Percentiles rank a stretch among this genome's conserved stretches.
phyloP scores from a whole-genome alignment of 768 basidiomycete genomes.

The Boletus rubropictus region DNA sequence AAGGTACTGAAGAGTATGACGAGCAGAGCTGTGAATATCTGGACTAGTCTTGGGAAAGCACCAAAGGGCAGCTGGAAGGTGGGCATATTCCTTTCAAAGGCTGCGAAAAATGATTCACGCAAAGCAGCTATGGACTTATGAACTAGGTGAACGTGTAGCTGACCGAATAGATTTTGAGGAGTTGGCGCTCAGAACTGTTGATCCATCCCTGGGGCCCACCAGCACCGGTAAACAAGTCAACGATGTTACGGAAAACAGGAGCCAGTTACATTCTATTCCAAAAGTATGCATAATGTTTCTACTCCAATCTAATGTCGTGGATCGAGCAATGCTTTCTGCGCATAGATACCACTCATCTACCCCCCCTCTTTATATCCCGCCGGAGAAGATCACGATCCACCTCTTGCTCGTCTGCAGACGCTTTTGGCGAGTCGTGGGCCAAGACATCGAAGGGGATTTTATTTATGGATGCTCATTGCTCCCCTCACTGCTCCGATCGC shows the following conservation, averaged over 20 bases:
- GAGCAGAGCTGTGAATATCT: constrained; percentile 48
- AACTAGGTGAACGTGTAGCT: constrained; percentile 59
- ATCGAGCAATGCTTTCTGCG: background rate
- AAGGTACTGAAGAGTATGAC: constrained; percentile 41
- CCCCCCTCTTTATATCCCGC: constrained; percentile 52
- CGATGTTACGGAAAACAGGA: constrained; percentile 7
- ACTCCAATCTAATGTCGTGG: background rate
- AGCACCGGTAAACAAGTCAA: constrained; percentile 14
- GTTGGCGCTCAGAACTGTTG: constrained; percentile 64
- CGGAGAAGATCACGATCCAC: constrained; percentile 24
- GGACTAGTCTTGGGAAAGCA: constrained; percentile 67
- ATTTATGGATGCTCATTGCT: constrained; percentile 56
- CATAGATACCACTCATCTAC: constrained; percentile 48
- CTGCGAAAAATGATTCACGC: constrained; percentile 4
- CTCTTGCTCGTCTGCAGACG: constrained; percentile 41
- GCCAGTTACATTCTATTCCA: constrained; percentile 3
- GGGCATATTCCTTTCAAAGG: constrained; percentile 18
- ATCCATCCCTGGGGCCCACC: constrained; percentile 62
- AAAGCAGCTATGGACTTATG: constrained; percentile 51
- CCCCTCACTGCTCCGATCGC: constrained; percentile 74
- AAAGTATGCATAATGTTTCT: constrained; percentile 10
- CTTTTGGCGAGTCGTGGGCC: constrained; percentile 54
- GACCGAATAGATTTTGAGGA: constrained; percentile 80
- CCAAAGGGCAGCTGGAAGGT: constrained; percentile 70
- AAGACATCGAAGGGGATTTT: constrained; percentile 60